Evolutionary conservation across 306 rosid species (phyloP), one percentile per base, ranked within the genome.

Genomic region (Vigna reflexopilosa): DNA sequence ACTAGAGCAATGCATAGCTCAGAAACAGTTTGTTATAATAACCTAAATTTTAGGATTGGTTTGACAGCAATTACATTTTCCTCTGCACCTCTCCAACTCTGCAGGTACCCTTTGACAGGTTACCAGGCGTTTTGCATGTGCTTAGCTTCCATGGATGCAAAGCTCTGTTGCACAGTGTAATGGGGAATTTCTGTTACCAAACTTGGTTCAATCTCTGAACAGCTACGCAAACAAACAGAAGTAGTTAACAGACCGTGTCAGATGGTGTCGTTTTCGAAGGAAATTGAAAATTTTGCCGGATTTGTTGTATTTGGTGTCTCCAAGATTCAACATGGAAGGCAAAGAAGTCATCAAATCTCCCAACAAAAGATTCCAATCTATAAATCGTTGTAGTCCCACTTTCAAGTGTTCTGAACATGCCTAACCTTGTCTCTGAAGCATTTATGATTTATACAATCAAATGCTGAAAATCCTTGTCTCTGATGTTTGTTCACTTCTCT

Each of bases 31-130:
- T 50, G 30, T 26, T 34, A 20, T 30, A 48, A 19, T 19, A 12
- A 17, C 61, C 9, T 13, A 32, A 65, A n/a, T 20, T 55, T 20
- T 15, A 7, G 16, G 5, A 1, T 22, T 32, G 34, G 20, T 30
- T 16, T 62, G 62, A 38, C 44, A 70, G 34, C 81, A 64, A 64
- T 44, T 67, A 26, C 61, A 38, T 62, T 77, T 79, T 56, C 68
- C 67, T 54, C 72, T 67, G 28, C 62, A 54, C 67, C 71, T 54
- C 72, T 63, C 17, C 62, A 51, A 55, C 7, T 77, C 3, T 73
- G 87, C 92, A 90, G 97, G 81, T 90, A 91, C 86, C 98, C 97
- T 59, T 81, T 95, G 92, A 95, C 98, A 52, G 98, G 97, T 74
- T 95, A 88, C 87, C 97, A 95, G 76, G 98, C 98, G 4, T 95